Conservation (phyloP, 495 filamentous ascomycete genomes). For the Corynascus novoguineensis region DNA sequence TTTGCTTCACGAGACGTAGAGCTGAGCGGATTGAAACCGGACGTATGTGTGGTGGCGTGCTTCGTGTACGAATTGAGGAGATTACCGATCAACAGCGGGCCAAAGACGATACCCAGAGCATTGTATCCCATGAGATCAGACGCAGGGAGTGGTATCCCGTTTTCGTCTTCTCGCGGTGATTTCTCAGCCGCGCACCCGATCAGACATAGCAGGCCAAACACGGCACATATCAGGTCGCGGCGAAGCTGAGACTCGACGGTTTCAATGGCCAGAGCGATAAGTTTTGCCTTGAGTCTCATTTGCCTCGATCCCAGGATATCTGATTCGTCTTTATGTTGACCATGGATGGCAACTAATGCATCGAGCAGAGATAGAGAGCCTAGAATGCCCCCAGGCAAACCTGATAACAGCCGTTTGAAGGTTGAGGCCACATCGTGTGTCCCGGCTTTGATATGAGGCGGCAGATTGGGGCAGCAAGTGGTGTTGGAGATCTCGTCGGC, state of each 20-base stretch:
- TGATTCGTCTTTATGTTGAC: constrained; percentile 46
- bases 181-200: constrained; percentile 50
- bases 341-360: constrained; percentile 57
- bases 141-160: constrained; percentile 43
- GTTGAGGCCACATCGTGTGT: constrained; percentile 68
- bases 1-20: constrained; percentile 33
- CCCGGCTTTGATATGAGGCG: constrained; percentile 47
- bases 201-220: constrained; percentile 57
- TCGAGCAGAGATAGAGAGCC: constrained; percentile 63
- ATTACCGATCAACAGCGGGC: constrained; percentile 57
- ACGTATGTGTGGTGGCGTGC: constrained; percentile 32
- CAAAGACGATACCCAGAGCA: constrained; percentile 59
- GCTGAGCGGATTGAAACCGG: constrained; percentile 35
- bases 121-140: constrained; percentile 56
- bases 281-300: constrained; percentile 50
- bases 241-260: constrained; percentile 52
- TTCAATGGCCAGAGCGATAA: constrained; percentile 59
- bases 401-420: constrained; percentile 65
- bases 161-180: constrained; percentile 41
- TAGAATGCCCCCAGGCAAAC: constrained; percentile 68
- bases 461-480: constrained; percentile 49
- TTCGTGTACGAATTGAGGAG: constrained; percentile 43
- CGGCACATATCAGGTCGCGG: constrained; percentile 59
- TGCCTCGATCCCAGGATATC: constrained; percentile 46
- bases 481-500: constrained; percentile 45